A percentile compares a stretch with the other conserved stretches of the same genome.
Conservation (phyloP, 148 eudicot genomes). For the Vaccinium corymbosum region DNA sequence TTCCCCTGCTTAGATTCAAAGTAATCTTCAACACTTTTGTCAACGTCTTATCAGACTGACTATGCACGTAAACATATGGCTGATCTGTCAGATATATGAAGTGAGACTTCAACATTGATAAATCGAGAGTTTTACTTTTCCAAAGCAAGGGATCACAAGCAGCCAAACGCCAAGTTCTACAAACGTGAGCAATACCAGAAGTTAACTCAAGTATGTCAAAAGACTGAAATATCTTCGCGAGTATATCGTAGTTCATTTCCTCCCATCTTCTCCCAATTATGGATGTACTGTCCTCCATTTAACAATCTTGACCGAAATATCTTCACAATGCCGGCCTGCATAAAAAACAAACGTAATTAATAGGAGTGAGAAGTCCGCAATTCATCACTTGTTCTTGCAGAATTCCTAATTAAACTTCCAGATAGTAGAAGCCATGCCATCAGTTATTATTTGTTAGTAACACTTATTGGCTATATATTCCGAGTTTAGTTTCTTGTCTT, state of each 20-base stretch:
- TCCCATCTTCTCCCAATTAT: slow-evolving; percentile 36
- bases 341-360: not conserved
- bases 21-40: slow-evolving; percentile 34
- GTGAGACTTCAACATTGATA: slow-evolving; percentile 35
- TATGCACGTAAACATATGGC: slow-evolving; percentile 47
- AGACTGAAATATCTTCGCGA: slow-evolving; percentile 39
- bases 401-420: not conserved
- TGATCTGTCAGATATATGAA: slow-evolving; percentile 27
- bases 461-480: not conserved
- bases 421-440: not conserved
- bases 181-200: slow-evolving; percentile 40
- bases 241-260: slow-evolving; percentile 39
- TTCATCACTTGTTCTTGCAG: not conserved
- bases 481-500: not conserved
- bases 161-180: slow-evolving; percentile 46
- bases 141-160: slow-evolving; percentile 45
- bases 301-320: not conserved
- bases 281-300: slow-evolving; percentile 26
- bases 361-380: not conserved
- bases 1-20: slow-evolving; percentile 38
- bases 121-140: slow-evolving; percentile 40
- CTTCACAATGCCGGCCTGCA: slow-evolving; percentile 1
- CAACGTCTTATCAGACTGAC: slow-evolving; percentile 33
- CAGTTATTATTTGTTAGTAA: no score
- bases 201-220: slow-evolving; percentile 37